Conservation (phyloP, 768 basidiomycete genomes). For the Cystofilobasidium capitatum region DNA sequence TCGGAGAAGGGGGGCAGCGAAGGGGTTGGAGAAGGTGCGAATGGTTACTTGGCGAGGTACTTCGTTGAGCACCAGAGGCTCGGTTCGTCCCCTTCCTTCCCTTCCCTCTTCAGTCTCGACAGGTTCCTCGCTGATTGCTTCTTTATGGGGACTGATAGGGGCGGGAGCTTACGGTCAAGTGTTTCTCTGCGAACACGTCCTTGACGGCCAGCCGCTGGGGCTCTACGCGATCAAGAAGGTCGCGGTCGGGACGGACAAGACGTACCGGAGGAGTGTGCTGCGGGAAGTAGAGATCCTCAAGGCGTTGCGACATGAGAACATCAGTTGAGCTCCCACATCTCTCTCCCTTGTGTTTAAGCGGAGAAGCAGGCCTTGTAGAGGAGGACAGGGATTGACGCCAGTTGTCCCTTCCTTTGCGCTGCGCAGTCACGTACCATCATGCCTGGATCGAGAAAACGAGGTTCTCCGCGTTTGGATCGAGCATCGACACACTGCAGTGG, state of each 20-base stretch:
- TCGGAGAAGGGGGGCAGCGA: neutral
- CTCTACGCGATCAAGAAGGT: conserved; percentile 82
- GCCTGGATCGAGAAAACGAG: conserved; percentile 80
- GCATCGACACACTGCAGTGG: conserved; percentile 77
- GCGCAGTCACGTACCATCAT: conserved; percentile 72
- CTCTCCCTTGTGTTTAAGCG: neutral
- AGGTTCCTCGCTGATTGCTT: neutral
- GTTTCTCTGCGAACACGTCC: conserved; percentile 69
- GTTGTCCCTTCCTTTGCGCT: neutral
- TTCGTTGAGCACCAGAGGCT: conserved; percentile 80
- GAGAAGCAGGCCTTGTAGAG: no score
- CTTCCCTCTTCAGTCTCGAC: neutral
- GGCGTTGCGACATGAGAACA: conserved; percentile 77
- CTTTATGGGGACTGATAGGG: neutral
- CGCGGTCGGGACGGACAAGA: conserved; percentile 78
- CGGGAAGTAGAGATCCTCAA: conserved; percentile 70
- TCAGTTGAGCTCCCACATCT: conserved; percentile 39
- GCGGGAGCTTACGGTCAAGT: conserved; percentile 90
- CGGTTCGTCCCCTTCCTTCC: conserved; percentile 45
- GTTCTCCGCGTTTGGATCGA: conserved; percentile 77
- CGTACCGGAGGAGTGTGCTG: conserved; percentile 54
- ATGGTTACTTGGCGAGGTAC: conserved; percentile 86
- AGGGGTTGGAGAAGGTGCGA: conserved; percentile 42
- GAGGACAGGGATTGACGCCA: neutral
- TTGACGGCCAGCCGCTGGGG: conserved; percentile 80